A percentile compares a stretch with the other conserved stretches of the same genome.
Conservation (phyloP, 2,329 filamentous ascomycete genomes). For the Allantophomopsis cytisporea region DNA sequence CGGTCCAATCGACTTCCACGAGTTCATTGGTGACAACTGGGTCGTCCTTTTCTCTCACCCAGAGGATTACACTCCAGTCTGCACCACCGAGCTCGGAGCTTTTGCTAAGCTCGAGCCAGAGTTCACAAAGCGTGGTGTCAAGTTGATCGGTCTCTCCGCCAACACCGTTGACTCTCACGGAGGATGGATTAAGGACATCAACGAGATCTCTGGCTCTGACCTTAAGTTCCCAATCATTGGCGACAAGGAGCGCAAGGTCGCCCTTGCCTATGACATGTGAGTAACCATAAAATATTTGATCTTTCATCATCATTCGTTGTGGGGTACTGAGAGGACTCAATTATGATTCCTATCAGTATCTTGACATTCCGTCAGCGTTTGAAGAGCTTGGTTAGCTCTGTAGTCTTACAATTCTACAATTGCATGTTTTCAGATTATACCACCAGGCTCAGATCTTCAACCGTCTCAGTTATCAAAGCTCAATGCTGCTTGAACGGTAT, state of each 20-base stretch:
- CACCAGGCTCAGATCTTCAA: too few species aligned
- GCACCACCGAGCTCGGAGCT: constrained; percentile 88
- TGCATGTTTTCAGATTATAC: too few species aligned
- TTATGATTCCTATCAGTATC: too few species aligned
- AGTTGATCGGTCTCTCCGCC: constrained; percentile 83
- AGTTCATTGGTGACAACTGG: constrained; percentile 70
- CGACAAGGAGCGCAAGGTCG: constrained; percentile 67
- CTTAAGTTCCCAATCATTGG: constrained; percentile 71
- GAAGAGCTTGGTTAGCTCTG: too few species aligned
- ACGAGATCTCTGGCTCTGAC: constrained; percentile 59
- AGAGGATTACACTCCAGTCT: constrained; percentile 87
- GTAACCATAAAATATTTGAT: constrained; percentile 9
- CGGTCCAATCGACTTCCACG: constrained; percentile 69
- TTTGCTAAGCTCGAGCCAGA: constrained; percentile 83
- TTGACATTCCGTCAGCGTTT: too few species aligned
- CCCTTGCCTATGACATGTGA: constrained; percentile 67
- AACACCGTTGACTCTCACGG: constrained; percentile 76
- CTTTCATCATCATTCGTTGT: too few species aligned
- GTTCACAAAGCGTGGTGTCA: constrained; percentile 75
- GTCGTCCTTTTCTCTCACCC: constrained; percentile 76
- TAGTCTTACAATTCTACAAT: too few species aligned
- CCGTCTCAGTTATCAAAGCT: too few species aligned
- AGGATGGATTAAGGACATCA: constrained; percentile 83
- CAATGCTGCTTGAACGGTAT: not conserved
- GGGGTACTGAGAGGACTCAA: too few species aligned